Evolutionary conservation across 2,329 filamentous ascomycete genomes (phyloP).

Genomic region (Clonostachys rosea): DNA sequence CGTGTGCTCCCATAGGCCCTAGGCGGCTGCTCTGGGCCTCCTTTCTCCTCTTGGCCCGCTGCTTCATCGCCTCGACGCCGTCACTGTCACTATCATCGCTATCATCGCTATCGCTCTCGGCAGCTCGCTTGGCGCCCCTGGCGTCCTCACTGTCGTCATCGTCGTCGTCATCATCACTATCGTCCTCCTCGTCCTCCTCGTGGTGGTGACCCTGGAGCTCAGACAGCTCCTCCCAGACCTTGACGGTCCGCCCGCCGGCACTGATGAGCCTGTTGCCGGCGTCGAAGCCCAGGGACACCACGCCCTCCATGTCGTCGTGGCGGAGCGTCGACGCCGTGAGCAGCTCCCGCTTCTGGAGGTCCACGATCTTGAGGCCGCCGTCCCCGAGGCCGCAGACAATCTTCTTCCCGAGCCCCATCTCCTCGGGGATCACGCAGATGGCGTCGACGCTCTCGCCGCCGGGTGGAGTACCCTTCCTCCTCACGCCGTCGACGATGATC

Average conservation of each 20-base stretch:
- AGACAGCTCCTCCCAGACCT: constrained; percentile 87
- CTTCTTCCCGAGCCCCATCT: constrained; percentile 65
- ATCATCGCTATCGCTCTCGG: constrained; percentile 36
- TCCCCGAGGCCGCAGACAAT: constrained; percentile 79
- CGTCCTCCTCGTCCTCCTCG: constrained; percentile 43
- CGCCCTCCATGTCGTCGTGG: constrained; percentile 85
- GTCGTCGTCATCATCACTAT: constrained; percentile 34
- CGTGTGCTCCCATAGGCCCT: constrained; percentile 45
- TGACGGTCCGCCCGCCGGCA: constrained; percentile 79
- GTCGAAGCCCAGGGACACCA: constrained; percentile 80
- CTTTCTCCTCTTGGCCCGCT: constrained; percentile 34
- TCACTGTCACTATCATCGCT: constrained; percentile 24
- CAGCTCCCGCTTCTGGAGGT: constrained; percentile 70
- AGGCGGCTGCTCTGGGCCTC: constrained; percentile 33
- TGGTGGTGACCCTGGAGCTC: constrained; percentile 36
- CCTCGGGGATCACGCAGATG: constrained; percentile 67
- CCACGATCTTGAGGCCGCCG: constrained; percentile 72
- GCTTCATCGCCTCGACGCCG: constrained; percentile 33
- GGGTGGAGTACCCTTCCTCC: constrained; percentile 8
- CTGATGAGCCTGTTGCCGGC: constrained; percentile 82
- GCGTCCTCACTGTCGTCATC: constrained; percentile 25
- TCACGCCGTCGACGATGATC: constrained; percentile 64
- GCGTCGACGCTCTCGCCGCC: constrained; percentile 78
- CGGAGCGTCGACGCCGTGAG: constrained; percentile 53
- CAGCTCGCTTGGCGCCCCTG: constrained; percentile 11